Evolutionary conservation across 2,329 filamentous ascomycete genomes (phyloP).

Genomic region (Neofusicoccum sp.): DNA sequence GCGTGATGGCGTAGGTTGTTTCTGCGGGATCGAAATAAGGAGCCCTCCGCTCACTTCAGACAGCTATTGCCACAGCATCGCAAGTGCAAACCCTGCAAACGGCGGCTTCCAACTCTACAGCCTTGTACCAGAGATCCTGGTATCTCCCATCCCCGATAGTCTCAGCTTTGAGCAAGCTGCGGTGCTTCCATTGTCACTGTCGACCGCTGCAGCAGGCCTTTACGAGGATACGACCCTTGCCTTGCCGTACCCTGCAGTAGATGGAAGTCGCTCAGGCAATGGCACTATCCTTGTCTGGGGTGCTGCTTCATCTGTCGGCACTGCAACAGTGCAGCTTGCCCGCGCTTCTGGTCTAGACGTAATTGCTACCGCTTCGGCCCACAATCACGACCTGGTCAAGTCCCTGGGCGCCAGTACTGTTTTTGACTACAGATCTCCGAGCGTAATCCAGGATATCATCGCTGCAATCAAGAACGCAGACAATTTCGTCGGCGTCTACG

Average conservation of each 20-base stretch:
- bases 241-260: constrained; percentile 34
- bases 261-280: constrained; percentile 21
- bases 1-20: constrained; percentile 1
- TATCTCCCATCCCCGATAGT: constrained; percentile 38
- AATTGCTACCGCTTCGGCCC: constrained; percentile 30
- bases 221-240: constrained; percentile 41
- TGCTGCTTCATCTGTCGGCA: constrained; percentile 35
- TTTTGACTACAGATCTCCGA: constrained; percentile 34
- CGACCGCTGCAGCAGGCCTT: constrained; percentile 44
- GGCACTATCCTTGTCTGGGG: constrained; percentile 40
- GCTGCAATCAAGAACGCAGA: constrained; percentile 31
- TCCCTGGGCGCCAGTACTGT: constrained; percentile 29
- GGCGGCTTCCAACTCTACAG: constrained; percentile 37
- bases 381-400: constrained; percentile 33
- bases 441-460: constrained; percentile 36
- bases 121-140: constrained; percentile 27
- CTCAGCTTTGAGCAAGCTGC: constrained; percentile 39
- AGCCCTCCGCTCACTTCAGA: background rate
- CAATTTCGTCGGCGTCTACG: constrained; percentile 40
- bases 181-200: constrained; percentile 46
- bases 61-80: constrained; percentile 22
- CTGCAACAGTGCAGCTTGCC: constrained; percentile 34
- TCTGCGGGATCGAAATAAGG: too few species aligned
- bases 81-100: constrained; percentile 26
- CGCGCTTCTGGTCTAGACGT: constrained; percentile 34